Evolutionary conservation across 2,329 filamentous ascomycete genomes (phyloP), one percentile per base, ranked within the genome.

Genomic region (Fusarium armeniacum): DNA sequence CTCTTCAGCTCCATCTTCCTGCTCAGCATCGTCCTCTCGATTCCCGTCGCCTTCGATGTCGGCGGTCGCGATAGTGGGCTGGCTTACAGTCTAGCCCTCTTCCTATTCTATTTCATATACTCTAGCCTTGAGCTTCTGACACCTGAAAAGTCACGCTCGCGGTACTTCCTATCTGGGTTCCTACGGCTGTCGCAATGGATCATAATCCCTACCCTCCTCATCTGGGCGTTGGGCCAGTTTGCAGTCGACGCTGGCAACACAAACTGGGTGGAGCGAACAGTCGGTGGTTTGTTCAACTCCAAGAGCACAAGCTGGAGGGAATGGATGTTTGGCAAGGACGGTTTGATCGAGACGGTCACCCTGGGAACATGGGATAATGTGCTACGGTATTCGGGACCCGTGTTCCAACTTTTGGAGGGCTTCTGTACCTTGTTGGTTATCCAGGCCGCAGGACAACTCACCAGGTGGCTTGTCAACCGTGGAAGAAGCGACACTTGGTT

Each of bases 381-480:
- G 51, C 81, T 99, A 80, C 87, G 91, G 76, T 98, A 97, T 83
- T 97, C 94, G 35, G 97, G 93, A 6, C 96, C 96, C 0, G 87
- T 97, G 53, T 99, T 98, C 83, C 96, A 99, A 82, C 85, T 99
- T 11, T 89, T 92, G 54, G 96, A 99, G 80, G 96, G 96, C 9
- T 99, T 99, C 82, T 98, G 96, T 84, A 98, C 93, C 76, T 83
- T 99, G 74, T 83, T 98, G 59, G 94, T 98, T 70, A 98, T 99
- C 61, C 96, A 99, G 81, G 93, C 94, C 20, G 91, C 93, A 16
- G 96, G 96, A 1, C 95, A 98, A 79, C 94, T 98, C 71, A 97
- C 96, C 22, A 88, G 93, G 79, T 98, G 94, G 91, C 87, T 98
- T 32, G 95, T 98, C 58, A 98, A 98, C 81, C 86, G 92, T 75